Evolutionary conservation across 2,329 filamentous ascomycete genomes (phyloP).

Genomic region (Aspergillus flavus): DNA sequence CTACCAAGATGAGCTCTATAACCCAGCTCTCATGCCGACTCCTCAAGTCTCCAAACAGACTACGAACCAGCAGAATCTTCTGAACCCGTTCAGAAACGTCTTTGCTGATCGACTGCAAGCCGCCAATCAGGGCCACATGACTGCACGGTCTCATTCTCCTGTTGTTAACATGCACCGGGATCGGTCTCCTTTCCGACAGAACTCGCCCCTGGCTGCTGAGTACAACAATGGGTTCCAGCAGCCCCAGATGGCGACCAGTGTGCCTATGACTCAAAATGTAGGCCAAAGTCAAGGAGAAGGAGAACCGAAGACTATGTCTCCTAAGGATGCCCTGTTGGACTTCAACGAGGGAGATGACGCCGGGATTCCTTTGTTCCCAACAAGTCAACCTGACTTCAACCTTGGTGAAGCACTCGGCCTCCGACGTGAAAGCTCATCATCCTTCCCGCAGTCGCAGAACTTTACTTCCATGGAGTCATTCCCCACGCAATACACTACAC

Average conservation of each 20-base stretch:
- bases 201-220: slow-evolving; percentile 62
- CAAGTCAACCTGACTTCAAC: slow-evolving; percentile 56
- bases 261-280: slow-evolving; percentile 35
- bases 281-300: slow-evolving; percentile 30
- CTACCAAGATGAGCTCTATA: slow-evolving; percentile 83
- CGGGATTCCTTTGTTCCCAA: slow-evolving; percentile 69
- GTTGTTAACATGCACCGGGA: slow-evolving; percentile 59
- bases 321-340: slow-evolving; percentile 86
- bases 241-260: slow-evolving; percentile 46
- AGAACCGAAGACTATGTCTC: slow-evolving; percentile 84
- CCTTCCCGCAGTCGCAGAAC: slow-evolving; percentile 38
- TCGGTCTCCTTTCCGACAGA: slow-evolving; percentile 78
- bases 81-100: slow-evolving; percentile 60
- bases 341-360: slow-evolving; percentile 73
- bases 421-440: slow-evolving; percentile 39
- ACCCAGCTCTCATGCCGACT: slow-evolving; percentile 46
- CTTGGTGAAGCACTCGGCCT: slow-evolving; percentile 42
- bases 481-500: slow-evolving; percentile 43
- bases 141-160: slow-evolving; percentile 62
- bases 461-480: slow-evolving; percentile 47
- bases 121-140: slow-evolving; percentile 73
- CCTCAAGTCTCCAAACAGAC: slow-evolving; percentile 41
- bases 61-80: slow-evolving; percentile 32
- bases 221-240: slow-evolving; percentile 37
- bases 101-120: slow-evolving; percentile 78